These are phyloP conservation scores for Globisporangium irregulare DNA, from an alignment of 352 stramenopile genomes.

Conservation along the genomic window DNA sequence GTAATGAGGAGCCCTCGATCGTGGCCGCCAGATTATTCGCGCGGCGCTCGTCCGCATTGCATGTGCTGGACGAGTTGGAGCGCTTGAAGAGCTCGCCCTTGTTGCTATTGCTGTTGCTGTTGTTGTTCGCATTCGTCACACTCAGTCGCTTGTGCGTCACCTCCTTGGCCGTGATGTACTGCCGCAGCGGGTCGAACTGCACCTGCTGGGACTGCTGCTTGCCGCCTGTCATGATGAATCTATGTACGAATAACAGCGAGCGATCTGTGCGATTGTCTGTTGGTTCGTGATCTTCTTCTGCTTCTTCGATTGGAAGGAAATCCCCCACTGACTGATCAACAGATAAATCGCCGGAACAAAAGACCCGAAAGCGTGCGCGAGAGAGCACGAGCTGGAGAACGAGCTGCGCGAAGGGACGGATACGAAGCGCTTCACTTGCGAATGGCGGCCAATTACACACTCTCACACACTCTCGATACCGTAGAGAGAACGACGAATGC, in stretches of 20 bases:
- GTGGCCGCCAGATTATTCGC: constrained; percentile 37
- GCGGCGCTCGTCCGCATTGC: constrained; percentile 30
- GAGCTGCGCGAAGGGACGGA: background rate
- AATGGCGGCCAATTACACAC: background rate
- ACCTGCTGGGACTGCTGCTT: constrained; percentile 6
- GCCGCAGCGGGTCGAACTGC: constrained; percentile 38
- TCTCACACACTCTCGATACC: background rate
- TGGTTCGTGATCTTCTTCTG: background rate
- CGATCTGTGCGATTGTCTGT: background rate
- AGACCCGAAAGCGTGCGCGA: background rate
- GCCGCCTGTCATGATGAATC: background rate
- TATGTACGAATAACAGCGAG: background rate
- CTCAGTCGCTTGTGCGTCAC: constrained; percentile 55
- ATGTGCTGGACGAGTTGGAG: constrained; percentile 14
- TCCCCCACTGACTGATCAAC: background rate
- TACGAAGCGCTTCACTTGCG: background rate
- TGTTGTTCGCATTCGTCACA: background rate
- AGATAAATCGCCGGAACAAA: background rate
- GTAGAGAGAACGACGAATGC: background rate
- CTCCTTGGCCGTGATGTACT: constrained; percentile 63
- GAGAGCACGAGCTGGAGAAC: background rate
- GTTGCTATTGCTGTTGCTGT: background rate
- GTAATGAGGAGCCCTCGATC: constrained; percentile 3
- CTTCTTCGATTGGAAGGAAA: background rate
- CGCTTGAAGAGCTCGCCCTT: constrained; percentile 13